Base-by-base conservation (phyloP, 345 rosid genomes). In the Camelina hispida region DNA sequence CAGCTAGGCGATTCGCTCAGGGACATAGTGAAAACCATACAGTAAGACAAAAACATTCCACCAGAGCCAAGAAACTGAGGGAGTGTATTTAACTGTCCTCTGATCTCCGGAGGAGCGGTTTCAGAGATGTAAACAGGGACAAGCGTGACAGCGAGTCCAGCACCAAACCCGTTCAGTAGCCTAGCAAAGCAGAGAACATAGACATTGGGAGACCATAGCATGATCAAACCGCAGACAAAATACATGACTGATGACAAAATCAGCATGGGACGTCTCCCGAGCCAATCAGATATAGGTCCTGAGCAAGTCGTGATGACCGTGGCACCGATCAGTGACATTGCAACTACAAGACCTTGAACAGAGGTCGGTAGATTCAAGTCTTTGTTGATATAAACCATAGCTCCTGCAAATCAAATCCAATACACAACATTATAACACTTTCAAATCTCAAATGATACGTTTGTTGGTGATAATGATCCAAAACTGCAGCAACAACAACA, bases 191-290 rank as follows among this genome's bases (percentile, higher is more conserved):
- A 89, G 4, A 95, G 78, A 61, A 95, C 85, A 76, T 85, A 92
- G 22, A 95, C 91, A 78, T 95, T 87, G 50, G 99, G 97, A 1
- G 99, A 92, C 99, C 99, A 95, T 0, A 87, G 38, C 99, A 92
- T 95, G 34, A 95, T 79, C 82, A 95, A 76, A 72, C 97, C 97
- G 62, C 99, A 78, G 47, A 92, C 58, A 75, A 95, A 90, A 78
- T 92, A 92, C 55, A 95, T 86, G 2, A 85, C 1, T 1, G 99
- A 92, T 15, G 99, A 83, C 5, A 84, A 32, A 72, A 95, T 90
- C 34, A 95, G 89, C 99, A 95, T 90, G 11, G 99, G 97, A 4
- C 99, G 93, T 50, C 99, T 93, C 35, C 99, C 99, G 7, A 92
- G 66, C 87, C 93, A 92, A 80, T 95, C 99, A 22, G 99, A 90